Evolutionary conservation across 306 rosid genomes (phyloP).

Genomic region (Abrus precatorius): DNA sequence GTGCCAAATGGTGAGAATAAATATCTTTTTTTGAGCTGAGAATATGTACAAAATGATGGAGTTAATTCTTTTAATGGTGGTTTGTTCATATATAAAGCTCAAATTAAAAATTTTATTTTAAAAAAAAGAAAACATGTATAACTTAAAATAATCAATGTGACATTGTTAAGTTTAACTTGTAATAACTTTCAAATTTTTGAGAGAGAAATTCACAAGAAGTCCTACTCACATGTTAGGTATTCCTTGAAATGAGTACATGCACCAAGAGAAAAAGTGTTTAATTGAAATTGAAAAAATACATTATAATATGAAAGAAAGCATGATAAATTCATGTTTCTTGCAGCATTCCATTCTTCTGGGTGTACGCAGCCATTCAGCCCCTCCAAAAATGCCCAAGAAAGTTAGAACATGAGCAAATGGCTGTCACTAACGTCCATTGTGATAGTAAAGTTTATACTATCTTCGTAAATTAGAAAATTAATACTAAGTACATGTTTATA

Average conservation of each 20-base stretch:
- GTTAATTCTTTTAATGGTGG: background rate
- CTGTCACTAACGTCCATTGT: too few species aligned
- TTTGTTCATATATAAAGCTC: background rate
- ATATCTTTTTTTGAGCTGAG: background rate
- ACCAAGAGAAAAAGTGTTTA: background rate
- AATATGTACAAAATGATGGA: background rate
- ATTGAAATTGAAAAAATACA: background rate
- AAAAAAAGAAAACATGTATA: background rate
- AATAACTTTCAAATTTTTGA: conserved; percentile 3
- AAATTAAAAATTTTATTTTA: too few species aligned
- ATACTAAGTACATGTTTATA: background rate
- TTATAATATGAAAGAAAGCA: background rate
- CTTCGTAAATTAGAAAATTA: background rate
- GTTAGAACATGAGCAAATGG: background rate
- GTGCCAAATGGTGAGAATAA: background rate
- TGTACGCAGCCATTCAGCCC: background rate
- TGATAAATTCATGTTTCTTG: background rate
- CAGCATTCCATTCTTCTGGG: background rate
- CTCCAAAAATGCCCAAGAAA: background rate
- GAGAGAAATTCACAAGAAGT: background rate
- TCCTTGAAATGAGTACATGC: background rate
- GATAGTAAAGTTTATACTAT: too few species aligned
- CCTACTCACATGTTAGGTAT: background rate
- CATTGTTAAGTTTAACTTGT: background rate
- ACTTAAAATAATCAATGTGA: background rate